A percentile compares a stretch with the other conserved stretches of the same genome.
phyloP scores from a whole-genome alignment of 164 flowering plant species.

The Aristolochia fimbriata region DNA sequence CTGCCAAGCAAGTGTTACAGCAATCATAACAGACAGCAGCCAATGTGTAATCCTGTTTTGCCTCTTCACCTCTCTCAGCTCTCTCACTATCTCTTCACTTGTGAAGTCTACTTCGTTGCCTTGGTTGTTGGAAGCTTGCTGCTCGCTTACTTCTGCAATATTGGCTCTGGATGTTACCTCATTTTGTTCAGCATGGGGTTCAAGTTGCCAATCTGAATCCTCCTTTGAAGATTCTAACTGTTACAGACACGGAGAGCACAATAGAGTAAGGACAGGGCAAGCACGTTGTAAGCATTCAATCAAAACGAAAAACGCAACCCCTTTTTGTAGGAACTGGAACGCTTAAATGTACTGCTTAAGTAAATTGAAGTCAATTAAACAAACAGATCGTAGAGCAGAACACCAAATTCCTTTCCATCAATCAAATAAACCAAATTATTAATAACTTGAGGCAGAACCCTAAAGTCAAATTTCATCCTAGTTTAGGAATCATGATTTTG shows the following conservation, averaged over 20 bases:
- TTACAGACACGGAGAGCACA: background rate
- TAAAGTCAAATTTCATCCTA: too few species aligned
- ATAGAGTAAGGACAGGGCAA: background rate
- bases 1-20: conserved; percentile 59
- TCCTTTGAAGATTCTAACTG: conserved; percentile 4
- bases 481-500: too few species aligned
- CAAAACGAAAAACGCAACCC: background rate
- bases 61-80: conserved; percentile 46
- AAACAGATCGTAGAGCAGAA: too few species aligned
- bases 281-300: background rate
- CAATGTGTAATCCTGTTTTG: conserved; percentile 66
- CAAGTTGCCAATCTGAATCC: background rate
- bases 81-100: conserved; percentile 43
- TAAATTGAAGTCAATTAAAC: too few species aligned
- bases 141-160: background rate
- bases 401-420: too few species aligned
- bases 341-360: too few species aligned
- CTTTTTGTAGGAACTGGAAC: too few species aligned
- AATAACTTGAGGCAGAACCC: too few species aligned
- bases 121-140: background rate
- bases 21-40: conserved; percentile 55
- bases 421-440: too few species aligned
- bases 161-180: background rate
- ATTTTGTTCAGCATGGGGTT: background rate
- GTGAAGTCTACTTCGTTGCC: background rate